Percentiles rank a stretch among this genome's conserved stretches.
Evolutionary conservation across 768 basidiomycete species (phyloP).

Genomic region (Baorangia bicolor): DNA sequence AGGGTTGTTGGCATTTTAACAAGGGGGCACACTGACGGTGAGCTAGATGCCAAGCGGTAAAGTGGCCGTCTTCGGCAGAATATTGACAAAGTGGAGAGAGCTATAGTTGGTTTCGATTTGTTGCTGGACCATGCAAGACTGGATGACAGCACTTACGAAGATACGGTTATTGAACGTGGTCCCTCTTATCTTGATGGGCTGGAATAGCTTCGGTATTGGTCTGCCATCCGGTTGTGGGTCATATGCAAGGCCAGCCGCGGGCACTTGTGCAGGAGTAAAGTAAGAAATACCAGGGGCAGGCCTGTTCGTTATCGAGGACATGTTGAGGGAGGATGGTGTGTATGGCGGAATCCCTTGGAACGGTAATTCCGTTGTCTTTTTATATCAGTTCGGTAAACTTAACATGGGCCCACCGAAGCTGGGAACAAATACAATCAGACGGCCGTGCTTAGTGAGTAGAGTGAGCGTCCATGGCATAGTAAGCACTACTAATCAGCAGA

Average conservation of each 20-base stretch:
- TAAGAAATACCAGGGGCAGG: slow-evolving; percentile 44
- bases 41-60: slow-evolving; percentile 57
- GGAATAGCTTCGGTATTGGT: slow-evolving; percentile 46
- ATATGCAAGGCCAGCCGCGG: slow-evolving; percentile 44
- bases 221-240: slow-evolving; percentile 41
- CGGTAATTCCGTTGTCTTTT: not conserved
- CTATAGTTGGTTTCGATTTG: slow-evolving; percentile 18
- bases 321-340: not conserved
- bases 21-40: slow-evolving; percentile 32
- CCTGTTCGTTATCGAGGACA: slow-evolving; percentile 30
- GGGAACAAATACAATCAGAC: not conserved
- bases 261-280: slow-evolving; percentile 47
- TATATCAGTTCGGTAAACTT: not conserved
- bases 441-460: not conserved
- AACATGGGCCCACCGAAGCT: not conserved
- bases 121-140: not conserved
- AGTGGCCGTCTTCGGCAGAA: slow-evolving; percentile 51
- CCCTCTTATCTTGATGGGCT: slow-evolving; percentile 54
- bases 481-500: not conserved
- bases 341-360: not conserved
- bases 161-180: slow-evolving; percentile 55
- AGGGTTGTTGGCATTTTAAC: not conserved
- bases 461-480: too few relatives aligned
- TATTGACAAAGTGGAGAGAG: slow-evolving; percentile 62
- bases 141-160: slow-evolving; percentile 37